phyloP scores from a whole-genome alignment of 2,329 filamentous ascomycete genomes.

The Gyromitra esculenta region DNA sequence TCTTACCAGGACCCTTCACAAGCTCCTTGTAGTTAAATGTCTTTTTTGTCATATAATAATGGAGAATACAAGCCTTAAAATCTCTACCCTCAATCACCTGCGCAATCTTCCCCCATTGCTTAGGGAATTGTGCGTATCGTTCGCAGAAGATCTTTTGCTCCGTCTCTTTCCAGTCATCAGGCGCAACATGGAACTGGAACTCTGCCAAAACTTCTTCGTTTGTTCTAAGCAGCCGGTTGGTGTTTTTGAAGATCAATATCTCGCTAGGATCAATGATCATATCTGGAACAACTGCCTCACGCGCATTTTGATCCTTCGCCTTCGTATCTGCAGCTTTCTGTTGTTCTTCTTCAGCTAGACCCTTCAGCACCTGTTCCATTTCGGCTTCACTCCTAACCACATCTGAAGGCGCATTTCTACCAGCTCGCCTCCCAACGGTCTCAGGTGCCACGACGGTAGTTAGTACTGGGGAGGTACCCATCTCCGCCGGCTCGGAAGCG shows the following conservation, averaged over 20 bases:
- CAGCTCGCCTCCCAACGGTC: constrained; percentile 55
- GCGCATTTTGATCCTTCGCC: constrained; percentile 77
- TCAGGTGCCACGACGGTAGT: constrained; percentile 50
- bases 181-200: constrained; percentile 72
- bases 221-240: constrained; percentile 73
- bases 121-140: constrained; percentile 77
- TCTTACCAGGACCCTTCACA: constrained; percentile 72
- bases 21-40: constrained; percentile 80
- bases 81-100: constrained; percentile 65
- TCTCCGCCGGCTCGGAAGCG: constrained; percentile 55
- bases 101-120: constrained; percentile 76
- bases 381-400: constrained; percentile 58
- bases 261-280: constrained; percentile 74
- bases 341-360: constrained; percentile 56
- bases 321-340: constrained; percentile 61
- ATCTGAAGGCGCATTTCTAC: constrained; percentile 56
- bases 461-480: constrained; percentile 49
- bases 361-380: constrained; percentile 57
- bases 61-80: constrained; percentile 83
- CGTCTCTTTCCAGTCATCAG: constrained; percentile 78
- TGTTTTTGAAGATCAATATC: constrained; percentile 72
- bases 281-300: constrained; percentile 77
- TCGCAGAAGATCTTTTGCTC: constrained; percentile 78
- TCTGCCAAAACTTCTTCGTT: constrained; percentile 52
- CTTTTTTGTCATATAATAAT: constrained; percentile 84